phyloP scores from a whole-genome alignment of 345 rosid genomes.

The Corchorus olitorius region DNA sequence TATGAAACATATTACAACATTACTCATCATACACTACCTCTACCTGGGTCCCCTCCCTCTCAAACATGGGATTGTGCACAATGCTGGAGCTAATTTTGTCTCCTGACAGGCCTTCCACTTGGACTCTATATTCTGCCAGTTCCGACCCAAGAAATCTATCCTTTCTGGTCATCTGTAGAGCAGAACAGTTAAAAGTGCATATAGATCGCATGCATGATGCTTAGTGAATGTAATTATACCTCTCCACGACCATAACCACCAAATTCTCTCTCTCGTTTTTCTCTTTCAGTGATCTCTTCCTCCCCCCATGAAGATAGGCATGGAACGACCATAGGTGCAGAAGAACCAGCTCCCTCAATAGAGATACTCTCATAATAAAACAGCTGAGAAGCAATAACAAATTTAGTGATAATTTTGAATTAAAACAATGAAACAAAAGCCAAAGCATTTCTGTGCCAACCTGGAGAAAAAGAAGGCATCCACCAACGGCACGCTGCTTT shows the following conservation, averaged over 20 bases:
- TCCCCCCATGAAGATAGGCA: slow-evolving; percentile 52
- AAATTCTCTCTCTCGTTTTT: slow-evolving; percentile 45
- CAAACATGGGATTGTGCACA: slow-evolving; percentile 26
- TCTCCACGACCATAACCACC: slow-evolving; percentile 55
- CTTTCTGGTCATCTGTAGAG: slow-evolving; percentile 41
- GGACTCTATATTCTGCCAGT: slow-evolving; percentile 24
- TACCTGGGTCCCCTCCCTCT: slow-evolving; percentile 34
- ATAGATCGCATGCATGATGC: not conserved
- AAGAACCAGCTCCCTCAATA: slow-evolving; percentile 34
- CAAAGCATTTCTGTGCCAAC: slow-evolving; percentile 17
- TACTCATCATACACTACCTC: not conserved
- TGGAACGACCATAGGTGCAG: slow-evolving; percentile 23
- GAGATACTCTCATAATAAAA: slow-evolving; percentile 47
- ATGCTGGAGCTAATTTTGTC: slow-evolving; percentile 15
- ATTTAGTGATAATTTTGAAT: slow-evolving; percentile 15
- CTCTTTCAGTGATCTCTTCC: slow-evolving; percentile 52
- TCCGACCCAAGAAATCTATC: slow-evolving; percentile 24
- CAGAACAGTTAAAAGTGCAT: slow-evolving; percentile 21
- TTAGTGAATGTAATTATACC: slow-evolving; percentile 28
- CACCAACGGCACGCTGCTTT: slow-evolving; percentile 53
- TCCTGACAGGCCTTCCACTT: slow-evolving; percentile 19
- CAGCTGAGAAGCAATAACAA: slow-evolving; percentile 30
- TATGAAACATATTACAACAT: not conserved
- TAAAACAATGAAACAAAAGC: slow-evolving; percentile 3
- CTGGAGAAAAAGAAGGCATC: slow-evolving; percentile 56